Evolutionary conservation across 2,329 filamentous ascomycete genomes (phyloP).

Genomic region (Ascochyta koolunga): DNA sequence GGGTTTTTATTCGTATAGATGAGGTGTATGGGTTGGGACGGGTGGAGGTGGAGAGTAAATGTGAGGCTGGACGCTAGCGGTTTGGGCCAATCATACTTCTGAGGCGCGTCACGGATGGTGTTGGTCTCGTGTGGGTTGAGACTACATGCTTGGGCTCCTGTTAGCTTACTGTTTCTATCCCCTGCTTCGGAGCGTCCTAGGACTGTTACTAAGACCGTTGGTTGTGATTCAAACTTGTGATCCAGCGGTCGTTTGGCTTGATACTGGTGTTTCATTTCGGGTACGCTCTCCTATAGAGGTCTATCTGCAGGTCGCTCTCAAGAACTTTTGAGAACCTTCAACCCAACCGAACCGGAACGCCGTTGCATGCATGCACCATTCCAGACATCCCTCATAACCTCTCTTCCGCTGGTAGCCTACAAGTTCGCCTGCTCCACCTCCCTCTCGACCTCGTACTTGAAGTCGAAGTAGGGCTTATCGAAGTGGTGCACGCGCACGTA

Average conservation of each 20-base stretch:
- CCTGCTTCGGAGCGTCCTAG: too few species aligned
- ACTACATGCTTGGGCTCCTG: too few species aligned
- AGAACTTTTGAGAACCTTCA: slow-evolving; percentile 31
- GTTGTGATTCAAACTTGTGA: too few species aligned
- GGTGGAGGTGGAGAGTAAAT: not conserved
- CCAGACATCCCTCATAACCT: slow-evolving; percentile 28
- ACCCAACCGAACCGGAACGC: slow-evolving; percentile 39
- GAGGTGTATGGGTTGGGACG: not conserved
- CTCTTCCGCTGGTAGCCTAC: slow-evolving; percentile 17
- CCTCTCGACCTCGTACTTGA: slow-evolving; percentile 97
- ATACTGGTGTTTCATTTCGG: slow-evolving; percentile 11
- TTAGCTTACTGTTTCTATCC: too few species aligned
- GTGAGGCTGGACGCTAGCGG: slow-evolving; percentile 7
- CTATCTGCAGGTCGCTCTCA: slow-evolving; percentile 23
- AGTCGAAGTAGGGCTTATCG: slow-evolving; percentile 98
- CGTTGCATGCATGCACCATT: slow-evolving; percentile 46
- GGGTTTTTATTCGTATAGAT: not conserved
- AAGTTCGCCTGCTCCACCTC: slow-evolving; percentile 58
- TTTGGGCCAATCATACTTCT: not conserved
- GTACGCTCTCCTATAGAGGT: slow-evolving; percentile 18
- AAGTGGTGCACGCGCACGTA: slow-evolving; percentile 99
- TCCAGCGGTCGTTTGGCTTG: not conserved
- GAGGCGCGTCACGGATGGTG: too few species aligned
- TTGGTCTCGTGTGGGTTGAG: too few species aligned
- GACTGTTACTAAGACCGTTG: too few species aligned